These are phyloP conservation scores for Aureobasidium leucospermi DNA, from an alignment of 2,329 filamentous ascomycete species.

Conservation along the genomic window DNA sequence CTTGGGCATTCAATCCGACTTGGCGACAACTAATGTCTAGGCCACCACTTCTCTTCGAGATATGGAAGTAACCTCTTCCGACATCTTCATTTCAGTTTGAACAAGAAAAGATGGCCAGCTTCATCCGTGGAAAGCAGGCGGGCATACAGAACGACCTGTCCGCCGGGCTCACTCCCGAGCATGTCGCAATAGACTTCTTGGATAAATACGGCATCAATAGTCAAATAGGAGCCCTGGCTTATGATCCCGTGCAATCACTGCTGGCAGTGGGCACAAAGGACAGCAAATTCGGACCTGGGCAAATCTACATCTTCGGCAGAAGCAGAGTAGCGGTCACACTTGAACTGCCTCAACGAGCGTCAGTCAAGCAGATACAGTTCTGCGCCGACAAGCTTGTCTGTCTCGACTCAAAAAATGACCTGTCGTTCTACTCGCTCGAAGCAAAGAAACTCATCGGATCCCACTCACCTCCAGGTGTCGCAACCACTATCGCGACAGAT, in stretches of 20 bases:
- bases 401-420: constrained; percentile 77
- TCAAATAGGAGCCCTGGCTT: constrained; percentile 69
- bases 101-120: constrained; percentile 61
- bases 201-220: constrained; percentile 67
- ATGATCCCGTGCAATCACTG: constrained; percentile 89
- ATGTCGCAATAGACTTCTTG: constrained; percentile 77
- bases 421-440: constrained; percentile 75
- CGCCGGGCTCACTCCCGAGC: constrained; percentile 65
- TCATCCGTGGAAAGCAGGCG: constrained; percentile 85
- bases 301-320: constrained; percentile 84
- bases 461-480: constrained; percentile 69
- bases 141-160: constrained; percentile 90
- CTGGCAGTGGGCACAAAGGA: constrained; percentile 86
- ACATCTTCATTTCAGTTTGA: not conserved
- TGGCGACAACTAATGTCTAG: constrained; percentile 4
- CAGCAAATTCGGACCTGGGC: constrained; percentile 74
- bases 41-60: not conserved
- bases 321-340: constrained; percentile 71
- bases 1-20: constrained; percentile 1
- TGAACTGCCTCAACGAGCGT: constrained; percentile 61
- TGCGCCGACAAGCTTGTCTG: constrained; percentile 78
- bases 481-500: constrained; percentile 70
- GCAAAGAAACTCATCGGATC: constrained; percentile 58
- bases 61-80: not conserved
- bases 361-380: constrained; percentile 73